Percentiles rank a stretch among this genome's conserved stretches.
Conservation (phyloP, 2,329 filamentous ascomycete genomes). For the Fusarium redolens region DNA sequence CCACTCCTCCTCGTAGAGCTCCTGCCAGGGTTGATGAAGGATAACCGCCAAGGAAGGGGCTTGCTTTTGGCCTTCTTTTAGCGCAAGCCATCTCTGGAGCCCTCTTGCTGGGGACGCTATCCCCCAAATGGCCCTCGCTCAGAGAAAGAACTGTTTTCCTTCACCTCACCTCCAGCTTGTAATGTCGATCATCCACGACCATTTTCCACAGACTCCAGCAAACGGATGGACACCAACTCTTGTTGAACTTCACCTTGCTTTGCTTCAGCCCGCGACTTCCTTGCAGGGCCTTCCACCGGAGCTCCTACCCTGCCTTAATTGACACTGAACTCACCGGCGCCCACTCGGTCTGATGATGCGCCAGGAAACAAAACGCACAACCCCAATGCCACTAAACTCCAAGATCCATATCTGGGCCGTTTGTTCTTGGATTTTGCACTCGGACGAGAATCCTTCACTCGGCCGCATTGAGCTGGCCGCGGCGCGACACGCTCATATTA, state of each 20-base stretch:
- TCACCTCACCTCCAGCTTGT: slow-evolving; percentile 23
- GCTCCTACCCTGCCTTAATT: slow-evolving; percentile 6
- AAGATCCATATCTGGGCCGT: not conserved
- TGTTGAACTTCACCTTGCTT: slow-evolving; percentile 18
- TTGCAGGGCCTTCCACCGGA: slow-evolving; percentile 3
- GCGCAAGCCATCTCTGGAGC: slow-evolving; percentile 18
- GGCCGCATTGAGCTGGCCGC: slow-evolving; percentile 23
- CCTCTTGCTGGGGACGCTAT: slow-evolving; percentile 2
- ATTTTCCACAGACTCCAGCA: not conserved
- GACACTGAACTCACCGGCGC: slow-evolving; percentile 2
- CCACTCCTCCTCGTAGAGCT: not conserved
- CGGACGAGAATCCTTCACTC: slow-evolving; percentile 7
- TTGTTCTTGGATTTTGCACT: not conserved
- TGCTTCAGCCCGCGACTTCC: slow-evolving; percentile 2
- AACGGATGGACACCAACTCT: slow-evolving; percentile 1
- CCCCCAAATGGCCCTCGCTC: slow-evolving; percentile 11
- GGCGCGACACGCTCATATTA: not conserved
- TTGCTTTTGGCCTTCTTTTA: slow-evolving; percentile 21
- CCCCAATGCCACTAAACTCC: not conserved
- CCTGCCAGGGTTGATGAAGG: slow-evolving; percentile 16
- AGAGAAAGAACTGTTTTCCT: slow-evolving; percentile 5
- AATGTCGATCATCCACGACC: slow-evolving; percentile 30
- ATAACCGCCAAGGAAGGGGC: slow-evolving; percentile 25
- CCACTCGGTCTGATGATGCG: not conserved
- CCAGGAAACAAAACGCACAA: not conserved